phyloP scores from a whole-genome alignment of 768 basidiomycete species.

The Tricholoma sp. region DNA sequence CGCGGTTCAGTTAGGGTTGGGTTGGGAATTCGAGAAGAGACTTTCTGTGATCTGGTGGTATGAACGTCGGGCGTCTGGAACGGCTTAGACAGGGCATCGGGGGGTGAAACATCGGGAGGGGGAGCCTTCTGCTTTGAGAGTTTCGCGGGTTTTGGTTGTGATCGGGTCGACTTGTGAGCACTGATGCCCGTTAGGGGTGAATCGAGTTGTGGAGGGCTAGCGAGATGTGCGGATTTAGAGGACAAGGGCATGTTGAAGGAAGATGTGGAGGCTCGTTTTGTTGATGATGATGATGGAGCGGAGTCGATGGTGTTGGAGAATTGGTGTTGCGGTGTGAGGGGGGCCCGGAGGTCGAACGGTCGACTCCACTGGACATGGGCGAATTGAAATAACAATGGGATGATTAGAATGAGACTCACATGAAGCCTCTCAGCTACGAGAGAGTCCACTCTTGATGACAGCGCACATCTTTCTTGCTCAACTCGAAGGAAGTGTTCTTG shows the following conservation, averaged over 20 bases:
- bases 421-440: constrained; percentile 46
- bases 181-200: constrained; percentile 16
- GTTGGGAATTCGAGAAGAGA: constrained; percentile 7
- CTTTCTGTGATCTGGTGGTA: constrained; percentile 9
- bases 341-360: constrained; percentile 10
- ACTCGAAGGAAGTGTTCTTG: constrained; percentile 76
- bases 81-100: neutral
- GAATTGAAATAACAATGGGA: constrained; percentile 3
- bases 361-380: constrained; percentile 10
- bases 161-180: constrained; percentile 9
- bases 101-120: neutral
- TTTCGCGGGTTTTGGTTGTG: constrained; percentile 7
- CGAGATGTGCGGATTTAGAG: constrained; percentile 23
- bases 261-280: constrained; percentile 22
- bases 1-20: constrained; percentile 9
- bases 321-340: constrained; percentile 31
- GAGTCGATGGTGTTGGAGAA: constrained; percentile 21
- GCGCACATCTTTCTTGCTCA: constrained; percentile 58
- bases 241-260: constrained; percentile 25
- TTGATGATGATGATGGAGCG: constrained; percentile 27
- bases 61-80: neutral
- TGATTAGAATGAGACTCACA: constrained; percentile 26
- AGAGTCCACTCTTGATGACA: constrained; percentile 55
- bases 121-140: constrained; percentile 5
- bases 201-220: constrained; percentile 22